Base-by-base conservation (phyloP, 495 filamentous ascomycete genomes). In the Venustampulla echinocandica region DNA sequence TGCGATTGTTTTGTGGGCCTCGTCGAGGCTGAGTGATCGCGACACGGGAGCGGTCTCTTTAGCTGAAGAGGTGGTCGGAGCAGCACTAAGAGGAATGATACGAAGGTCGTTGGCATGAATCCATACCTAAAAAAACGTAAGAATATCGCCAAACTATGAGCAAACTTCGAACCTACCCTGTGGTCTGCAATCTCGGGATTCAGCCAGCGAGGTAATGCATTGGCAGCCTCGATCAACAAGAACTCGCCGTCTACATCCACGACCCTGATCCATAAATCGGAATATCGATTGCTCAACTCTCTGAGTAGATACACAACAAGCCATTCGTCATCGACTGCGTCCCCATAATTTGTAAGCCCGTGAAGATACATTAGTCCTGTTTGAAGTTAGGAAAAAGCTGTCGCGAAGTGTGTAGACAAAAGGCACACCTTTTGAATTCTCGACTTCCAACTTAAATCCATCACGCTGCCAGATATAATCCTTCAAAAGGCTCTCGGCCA, bases 401-500 rank as follows among this genome's bases (percentile, higher is more conserved):
- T 5, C n/a, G 18, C 6, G n/a, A 35, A 7, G 13, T 30, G 6
- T 37, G 34, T 37, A 18, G 15, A 10, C 10, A 10, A 9, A 5
- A 6, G n/a, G 58, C 68, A 46, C 61, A 78, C 79, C 77, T 53
- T 81, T 72, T 52, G 79, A 71, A 46, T 78, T 78, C 19, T 66
- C 68, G 5, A 84, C 61, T 11, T 75, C 69, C 17, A 70, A 54
- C 19, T 68, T 64, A 49, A 97, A 90, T 3, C 65, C 62, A 17
- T 95, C 86, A 3, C 90, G 79, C 64, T 98, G 92, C 92, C 92
- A 98, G 47, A 97, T 95, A 58, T 95, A 96, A 40, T 84, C 85
- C 51, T 80, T 82, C 30, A 89, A 65, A 18, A 85, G 61, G 17
- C 69, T 64, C 30, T 80, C 78, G 7, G 67, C 70, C 44, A 92